Base-by-base conservation (phyloP, 2,329 filamentous ascomycete species). In the Alternaria alternata region DNA sequence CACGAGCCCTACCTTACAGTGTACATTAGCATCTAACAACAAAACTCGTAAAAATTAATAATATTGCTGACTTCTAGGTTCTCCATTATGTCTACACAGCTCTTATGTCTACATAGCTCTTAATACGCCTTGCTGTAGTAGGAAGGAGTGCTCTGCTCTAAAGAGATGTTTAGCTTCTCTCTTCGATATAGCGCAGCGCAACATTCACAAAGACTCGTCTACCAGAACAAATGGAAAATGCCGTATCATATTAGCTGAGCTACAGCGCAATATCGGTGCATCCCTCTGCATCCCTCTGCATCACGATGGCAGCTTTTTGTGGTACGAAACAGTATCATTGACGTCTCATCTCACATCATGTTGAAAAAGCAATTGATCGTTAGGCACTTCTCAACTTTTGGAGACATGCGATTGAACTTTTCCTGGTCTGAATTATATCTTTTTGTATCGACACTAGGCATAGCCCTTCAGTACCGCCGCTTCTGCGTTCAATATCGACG, bases 401-500 rank as follows among this genome's bases (percentile, higher is more conserved):
- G 9, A 36, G 3, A 9, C 34, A 7, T 24, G 12, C 20, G n/a
- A 18, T 14, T n/a, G 38, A 42, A 11, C 11, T 32, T 26, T 18
- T 49, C 20, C 38, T 49, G 32, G 20, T 38, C 18, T 36, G 14
- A 1, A 22, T 36, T 26, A 12, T 12, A 24, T 7, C 14, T 12
- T 24, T n/a, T 3, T 5, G 14, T 26, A 7, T 20, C 46, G 34
- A 22, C 5, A 32, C 42, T 67, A 78, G 65, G 94, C 85, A 74
- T 90, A 92, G 5, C 94, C 94, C 83, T 96, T 96, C 67, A 97
- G 86, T 11, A 97, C 89, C 24, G 93, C 93, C 28, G 93, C 93
- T 79, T 97, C 94, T 28, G 94, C 93, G 74, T 98, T 98, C 70
- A 98, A 80, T 80, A 98, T 97, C 32, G 92, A 96, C 2, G 93